phyloP scores from a whole-genome alignment of 2,329 filamentous ascomycete genomes.

The Claviceps citrina region DNA sequence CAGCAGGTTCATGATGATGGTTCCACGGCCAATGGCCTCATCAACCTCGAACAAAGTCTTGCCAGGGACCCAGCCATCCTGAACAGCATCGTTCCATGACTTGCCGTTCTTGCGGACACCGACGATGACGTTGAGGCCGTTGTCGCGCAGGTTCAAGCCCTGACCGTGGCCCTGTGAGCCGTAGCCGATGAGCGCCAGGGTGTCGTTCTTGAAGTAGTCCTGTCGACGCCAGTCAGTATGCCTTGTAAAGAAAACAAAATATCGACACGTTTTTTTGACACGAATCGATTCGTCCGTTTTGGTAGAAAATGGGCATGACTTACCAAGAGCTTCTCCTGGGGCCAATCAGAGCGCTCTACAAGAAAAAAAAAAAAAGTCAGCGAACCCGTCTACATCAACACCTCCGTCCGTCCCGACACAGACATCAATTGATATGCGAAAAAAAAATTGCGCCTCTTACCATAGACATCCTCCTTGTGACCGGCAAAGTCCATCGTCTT shows the following conservation, averaged over 20 bases:
- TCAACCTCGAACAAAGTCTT: conserved; percentile 99
- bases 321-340: conserved; percentile 91
- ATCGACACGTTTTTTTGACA: no score
- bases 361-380: conserved; percentile 5
- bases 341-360: conserved; percentile 93
- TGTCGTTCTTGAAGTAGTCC: conserved; percentile 99
- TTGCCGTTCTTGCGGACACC: conserved; percentile 96
- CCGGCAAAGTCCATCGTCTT: conserved; percentile 99
- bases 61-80: conserved; percentile 95
- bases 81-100: conserved; percentile 93
- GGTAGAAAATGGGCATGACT: conserved; percentile 24
- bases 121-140: conserved; percentile 96
- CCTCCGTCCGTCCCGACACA: no score
- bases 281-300: not conserved
- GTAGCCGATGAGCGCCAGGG: conserved; percentile 96
- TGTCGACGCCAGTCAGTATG: conserved; percentile 22
- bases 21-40: conserved; percentile 84
- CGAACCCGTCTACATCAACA: no score
- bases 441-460: no score
- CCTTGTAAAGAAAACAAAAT: no score
- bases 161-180: conserved; percentile 96
- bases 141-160: conserved; percentile 98
- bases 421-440: not conserved
- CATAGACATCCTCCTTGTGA: conserved; percentile 84
- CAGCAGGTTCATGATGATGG: conserved; percentile 98